Conservation (phyloP, 495 filamentous ascomycete species). For the Penicillium longicatenatum region DNA sequence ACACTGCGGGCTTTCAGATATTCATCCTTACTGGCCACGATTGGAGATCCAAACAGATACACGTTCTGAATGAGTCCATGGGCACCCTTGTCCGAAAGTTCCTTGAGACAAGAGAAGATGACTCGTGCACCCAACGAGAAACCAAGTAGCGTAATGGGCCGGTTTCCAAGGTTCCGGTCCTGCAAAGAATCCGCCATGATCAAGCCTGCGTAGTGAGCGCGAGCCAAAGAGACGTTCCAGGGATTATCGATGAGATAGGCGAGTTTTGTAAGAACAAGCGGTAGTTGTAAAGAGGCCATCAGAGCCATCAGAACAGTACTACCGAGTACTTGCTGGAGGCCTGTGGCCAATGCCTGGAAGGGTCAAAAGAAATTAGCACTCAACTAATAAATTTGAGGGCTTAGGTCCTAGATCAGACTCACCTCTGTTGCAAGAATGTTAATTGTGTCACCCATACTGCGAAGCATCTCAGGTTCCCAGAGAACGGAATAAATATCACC, state of each 20-base stretch:
- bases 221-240: constrained; percentile 91
- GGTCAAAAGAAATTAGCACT: constrained; percentile 15
- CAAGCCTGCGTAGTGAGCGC: constrained; percentile 84
- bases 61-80: constrained; percentile 92
- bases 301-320: constrained; percentile 83
- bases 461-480: constrained; percentile 99
- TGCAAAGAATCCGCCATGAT: constrained; percentile 95
- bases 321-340: constrained; percentile 91
- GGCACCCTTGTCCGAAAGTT: constrained; percentile 86
- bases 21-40: constrained; percentile 91
- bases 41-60: constrained; percentile 88
- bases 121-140: constrained; percentile 92
- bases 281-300: constrained; percentile 93
- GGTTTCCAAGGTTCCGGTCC: constrained; percentile 85
- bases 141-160: constrained; percentile 93
- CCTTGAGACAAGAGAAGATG: constrained; percentile 88
- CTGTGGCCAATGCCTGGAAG: constrained; percentile 84
- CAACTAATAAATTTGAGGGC: not conserved
- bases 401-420: constrained; percentile 29
- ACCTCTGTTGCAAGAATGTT: constrained; percentile 98
- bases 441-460: constrained; percentile 95
- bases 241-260: constrained; percentile 98
- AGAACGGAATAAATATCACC: constrained; percentile 96
- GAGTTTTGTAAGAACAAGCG: constrained; percentile 90
- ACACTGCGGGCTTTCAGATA: constrained; percentile 78